A percentile compares a stretch with the other conserved stretches of the same genome.
Evolutionary conservation across 495 filamentous ascomycete species (phyloP).

Genomic region (Penicillium ucsense): DNA sequence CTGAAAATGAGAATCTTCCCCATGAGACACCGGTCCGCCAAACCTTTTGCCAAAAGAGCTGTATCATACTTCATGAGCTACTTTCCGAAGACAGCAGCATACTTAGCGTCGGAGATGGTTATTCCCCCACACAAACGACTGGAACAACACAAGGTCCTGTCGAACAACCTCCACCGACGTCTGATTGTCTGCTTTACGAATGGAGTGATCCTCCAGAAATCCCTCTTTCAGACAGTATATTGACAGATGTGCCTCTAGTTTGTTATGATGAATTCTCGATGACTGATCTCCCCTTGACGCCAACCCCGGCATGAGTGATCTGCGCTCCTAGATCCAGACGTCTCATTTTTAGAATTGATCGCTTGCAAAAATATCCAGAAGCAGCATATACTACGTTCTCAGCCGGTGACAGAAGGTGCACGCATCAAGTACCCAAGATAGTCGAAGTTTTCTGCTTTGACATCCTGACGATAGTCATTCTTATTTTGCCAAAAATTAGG

Average conservation of each 20-base stretch:
- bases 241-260: background rate
- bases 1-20: background rate
- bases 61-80: background rate
- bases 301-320: no score
- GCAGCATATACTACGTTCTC: no score
- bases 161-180: background rate
- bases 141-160: background rate
- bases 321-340: no score
- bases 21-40: no score
- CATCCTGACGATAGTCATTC: no score
- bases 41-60: no score
- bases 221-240: background rate
- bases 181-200: background rate
- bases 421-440: no score
- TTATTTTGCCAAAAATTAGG: no score
- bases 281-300: background rate
- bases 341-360: no score
- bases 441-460: no score
- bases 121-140: background rate
- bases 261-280: background rate
- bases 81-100: background rate
- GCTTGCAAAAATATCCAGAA: no score
- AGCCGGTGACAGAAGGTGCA: no score
- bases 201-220: background rate
- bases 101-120: background rate